Evolutionary conservation across 768 basidiomycete species (phyloP).

Genomic region (Cantharellus cinnabarinus): DNA sequence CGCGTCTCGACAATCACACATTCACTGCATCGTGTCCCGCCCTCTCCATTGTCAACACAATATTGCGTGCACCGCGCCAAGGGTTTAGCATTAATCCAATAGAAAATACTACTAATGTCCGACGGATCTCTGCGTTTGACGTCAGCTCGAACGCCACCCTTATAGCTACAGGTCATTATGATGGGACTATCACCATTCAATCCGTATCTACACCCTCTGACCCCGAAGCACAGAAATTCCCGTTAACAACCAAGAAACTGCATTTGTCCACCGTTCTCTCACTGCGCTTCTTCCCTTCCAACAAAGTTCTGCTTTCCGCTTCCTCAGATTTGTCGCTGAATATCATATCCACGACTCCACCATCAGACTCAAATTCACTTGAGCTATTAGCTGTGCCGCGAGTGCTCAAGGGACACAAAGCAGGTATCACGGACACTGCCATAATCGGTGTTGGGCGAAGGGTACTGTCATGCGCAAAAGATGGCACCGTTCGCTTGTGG

Average conservation of each 20-base stretch:
- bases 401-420: slow-evolving; percentile 42
- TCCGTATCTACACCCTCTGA: slow-evolving; percentile 7
- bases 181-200: slow-evolving; percentile 35
- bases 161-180: slow-evolving; percentile 38
- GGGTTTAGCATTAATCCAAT: background rate
- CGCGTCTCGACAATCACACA: slow-evolving; percentile 10
- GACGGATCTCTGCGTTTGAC: slow-evolving; percentile 36
- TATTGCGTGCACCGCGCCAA: slow-evolving; percentile 1
- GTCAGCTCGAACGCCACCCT: slow-evolving; percentile 37
- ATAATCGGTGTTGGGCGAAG: slow-evolving; percentile 49
- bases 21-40: slow-evolving; percentile 29
- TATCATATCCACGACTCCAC: slow-evolving; percentile 40
- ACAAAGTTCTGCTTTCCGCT: slow-evolving; percentile 46
- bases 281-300: slow-evolving; percentile 48
- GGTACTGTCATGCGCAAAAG: slow-evolving; percentile 44
- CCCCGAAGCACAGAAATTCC: slow-evolving; percentile 9
- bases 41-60: slow-evolving; percentile 12
- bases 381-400: slow-evolving; percentile 29
- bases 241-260: slow-evolving; percentile 19
- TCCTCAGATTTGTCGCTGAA: slow-evolving; percentile 47
- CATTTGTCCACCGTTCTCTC: slow-evolving; percentile 35
- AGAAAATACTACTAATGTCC: background rate
- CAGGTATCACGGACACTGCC: slow-evolving; percentile 37
- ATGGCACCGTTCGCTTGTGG: slow-evolving; percentile 53
- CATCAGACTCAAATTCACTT: slow-evolving; percentile 12